Evolutionary conservation across 495 filamentous ascomycete genomes (phyloP), one percentile per base, ranked within the genome.

Genomic region (Neurospora sp.): DNA sequence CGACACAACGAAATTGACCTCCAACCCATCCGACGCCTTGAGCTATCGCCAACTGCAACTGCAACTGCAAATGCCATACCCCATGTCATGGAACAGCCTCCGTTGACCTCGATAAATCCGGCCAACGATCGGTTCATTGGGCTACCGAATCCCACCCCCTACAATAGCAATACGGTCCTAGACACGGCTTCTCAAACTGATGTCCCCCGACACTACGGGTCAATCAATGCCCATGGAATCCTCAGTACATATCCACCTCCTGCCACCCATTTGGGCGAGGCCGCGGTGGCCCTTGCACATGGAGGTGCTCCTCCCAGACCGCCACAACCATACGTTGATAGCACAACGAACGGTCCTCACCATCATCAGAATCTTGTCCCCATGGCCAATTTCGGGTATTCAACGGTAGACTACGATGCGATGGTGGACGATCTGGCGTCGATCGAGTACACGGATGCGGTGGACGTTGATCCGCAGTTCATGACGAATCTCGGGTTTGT

Each of bases 381-480:
- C 27, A 66, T 66, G 54, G 54, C 54, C 27, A 31, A 35, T 18
- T 18, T 66, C 6, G 54, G 54, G 16, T 66, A 66, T 37, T 66
- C 54, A 12, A 66, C 73, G 23, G 76, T 82, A 27, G 87, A 89
- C 62, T 82, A 88, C 38, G 90, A 91, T 71, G 85, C 88, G 4
- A 87, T 90, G 41, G 86, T 90, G 76, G 87, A 90, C 76, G 89
- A 91, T 60, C 82, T 91, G 4, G 87, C 87, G n/a, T 86, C 88
- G 70, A 84, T 90, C 11, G 90, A 91, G 75, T 87, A 86, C 31
- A 87, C 85, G 9, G 88, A 90, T 74, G 86, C 86, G 83, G 83
- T 86, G 1, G 86, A 80, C 31, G 74, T 77, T 12, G 78, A 82
- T 42, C 60, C 79, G 5, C 77, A 81, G 72, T 78, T 82, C 46